Evolutionary conservation across 139 green algal species (phyloP), one percentile per base, ranked within the genome.

Genomic region (Yamagishiella unicocca): DNA sequence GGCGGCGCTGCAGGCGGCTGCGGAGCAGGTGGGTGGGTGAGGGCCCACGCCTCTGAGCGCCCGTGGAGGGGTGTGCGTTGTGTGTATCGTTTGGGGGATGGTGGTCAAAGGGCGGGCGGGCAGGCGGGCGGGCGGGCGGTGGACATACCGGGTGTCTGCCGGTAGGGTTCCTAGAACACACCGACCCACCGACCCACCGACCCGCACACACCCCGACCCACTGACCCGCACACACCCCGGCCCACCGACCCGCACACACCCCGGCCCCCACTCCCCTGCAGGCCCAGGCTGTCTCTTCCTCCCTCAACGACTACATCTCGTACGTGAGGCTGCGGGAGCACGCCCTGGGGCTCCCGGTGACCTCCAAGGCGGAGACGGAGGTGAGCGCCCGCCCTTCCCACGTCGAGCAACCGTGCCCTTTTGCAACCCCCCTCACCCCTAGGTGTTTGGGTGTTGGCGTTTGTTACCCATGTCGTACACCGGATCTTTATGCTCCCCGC

Each of bases 301-400:
- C 6, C 4, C 38, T 89, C 21, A 62, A 77, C 22, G 73, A 76
- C 29, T 89, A 89, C 43, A 4, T 68, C 17, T 42, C 43, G 8
- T 89, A 84, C 72, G 73, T 84, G 43, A 73, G 84, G 31, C 55
- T 89, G 84, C 73, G 84, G 37, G 84, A 89, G 43, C 55, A 77
- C 40, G 72, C 84, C 24, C 84, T 89, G 72, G 84, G 73, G 0
- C 24, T 37, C 0, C 21, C 83, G 2, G 25, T 75, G 9, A 37
- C 27, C 6, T 29, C 73, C 1, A 54, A 68, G 29, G 64, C 72
- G 14, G 73, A 77, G 40, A 45, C 22, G 55, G 62, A 77, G 27
- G 70, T 58, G 37, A 73, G 74, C 64, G 50, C 50, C 12, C 50
- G 50, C 50, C 50, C 50, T 17, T 58, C 50, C 17, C 50, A n/a